Conservation (phyloP, 805 yeast species). For the Spathaspora arborariae region DNA sequence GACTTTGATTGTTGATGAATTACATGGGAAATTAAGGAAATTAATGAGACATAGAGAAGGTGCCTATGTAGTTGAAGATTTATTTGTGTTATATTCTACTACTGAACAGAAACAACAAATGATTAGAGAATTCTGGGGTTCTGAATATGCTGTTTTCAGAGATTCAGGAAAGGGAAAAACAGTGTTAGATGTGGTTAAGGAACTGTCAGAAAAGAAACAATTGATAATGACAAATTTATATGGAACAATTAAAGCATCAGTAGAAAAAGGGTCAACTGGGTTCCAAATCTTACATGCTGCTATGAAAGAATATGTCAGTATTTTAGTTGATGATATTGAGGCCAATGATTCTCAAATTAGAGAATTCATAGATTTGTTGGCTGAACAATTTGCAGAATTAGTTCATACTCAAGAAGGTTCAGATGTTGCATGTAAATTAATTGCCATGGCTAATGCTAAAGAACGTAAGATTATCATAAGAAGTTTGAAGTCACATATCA, state of each 20-base stretch:
- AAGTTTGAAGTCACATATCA: slow-evolving; percentile 71
- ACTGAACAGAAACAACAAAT: slow-evolving; percentile 84
- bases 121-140: slow-evolving; percentile 95
- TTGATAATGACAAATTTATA: slow-evolving; percentile 70
- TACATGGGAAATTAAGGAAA: slow-evolving; percentile 88
- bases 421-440: slow-evolving; percentile 78
- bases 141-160: slow-evolving; percentile 87
- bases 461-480: slow-evolving; percentile 80
- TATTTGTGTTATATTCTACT: slow-evolving; percentile 79
- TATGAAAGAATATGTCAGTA: slow-evolving; percentile 80
- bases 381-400: slow-evolving; percentile 89
- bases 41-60: slow-evolving; percentile 97
- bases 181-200: slow-evolving; percentile 62
- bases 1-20: slow-evolving; percentile 69
- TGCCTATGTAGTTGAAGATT: slow-evolving; percentile 94
- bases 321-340: slow-evolving; percentile 53
- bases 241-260: slow-evolving; percentile 84
- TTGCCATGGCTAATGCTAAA: slow-evolving; percentile 84
- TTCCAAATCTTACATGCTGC: slow-evolving; percentile 95
- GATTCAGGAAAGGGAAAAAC: slow-evolving; percentile 63
- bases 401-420: slow-evolving; percentile 95
- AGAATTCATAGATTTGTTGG: slow-evolving; percentile 77
- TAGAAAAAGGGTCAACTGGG: slow-evolving; percentile 93
- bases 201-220: slow-evolving; percentile 72
- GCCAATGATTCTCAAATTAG: slow-evolving; percentile 54